phyloP scores from a whole-genome alignment of 495 filamentous ascomycete genomes.

The Aspergillus affinis region DNA sequence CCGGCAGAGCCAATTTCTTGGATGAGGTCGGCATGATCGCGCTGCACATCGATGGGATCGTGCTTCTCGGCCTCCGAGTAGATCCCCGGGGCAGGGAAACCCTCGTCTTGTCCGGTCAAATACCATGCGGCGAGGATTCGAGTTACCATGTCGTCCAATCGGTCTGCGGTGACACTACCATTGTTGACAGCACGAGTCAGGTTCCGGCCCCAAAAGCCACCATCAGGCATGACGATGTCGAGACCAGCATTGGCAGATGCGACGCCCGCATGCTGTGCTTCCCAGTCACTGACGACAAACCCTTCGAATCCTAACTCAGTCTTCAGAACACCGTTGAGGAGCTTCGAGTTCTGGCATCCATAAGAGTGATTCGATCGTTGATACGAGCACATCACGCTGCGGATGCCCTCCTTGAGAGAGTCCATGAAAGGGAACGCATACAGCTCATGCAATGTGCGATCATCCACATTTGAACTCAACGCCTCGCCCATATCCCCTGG shows the following conservation, averaged over 20 bases:
- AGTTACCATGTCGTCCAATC: conserved; percentile 57
- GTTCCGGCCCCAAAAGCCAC: conserved; percentile 47
- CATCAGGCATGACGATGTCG: conserved; percentile 50
- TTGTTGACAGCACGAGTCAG: conserved; percentile 44
- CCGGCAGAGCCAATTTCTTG: conserved; percentile 58
- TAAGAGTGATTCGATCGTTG: conserved; percentile 66
- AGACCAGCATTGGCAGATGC: conserved; percentile 51
- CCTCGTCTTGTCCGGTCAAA: conserved; percentile 49
- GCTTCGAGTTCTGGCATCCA: conserved; percentile 42
- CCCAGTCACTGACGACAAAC: conserved; percentile 61
- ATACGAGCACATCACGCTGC: conserved; percentile 59
- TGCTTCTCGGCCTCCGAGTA: conserved; percentile 67
- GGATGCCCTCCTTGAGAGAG: conserved; percentile 51
- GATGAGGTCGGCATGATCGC: conserved; percentile 58
- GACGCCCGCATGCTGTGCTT: conserved; percentile 53
- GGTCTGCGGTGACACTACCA: conserved; percentile 43
- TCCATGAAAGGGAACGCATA: conserved; percentile 64
- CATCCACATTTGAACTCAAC: conserved; percentile 57
- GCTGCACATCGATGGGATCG: conserved; percentile 44
- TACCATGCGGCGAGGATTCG: conserved; percentile 52
- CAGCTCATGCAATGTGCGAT: conserved; percentile 63
- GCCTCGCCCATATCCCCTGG: conserved; percentile 47
- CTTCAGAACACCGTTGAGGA: conserved; percentile 67
- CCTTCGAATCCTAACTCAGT: conserved; percentile 78
- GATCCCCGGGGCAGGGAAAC: conserved; percentile 51